phyloP scores from a whole-genome alignment of 768 basidiomycete genomes.

The Serendipita sp. region DNA sequence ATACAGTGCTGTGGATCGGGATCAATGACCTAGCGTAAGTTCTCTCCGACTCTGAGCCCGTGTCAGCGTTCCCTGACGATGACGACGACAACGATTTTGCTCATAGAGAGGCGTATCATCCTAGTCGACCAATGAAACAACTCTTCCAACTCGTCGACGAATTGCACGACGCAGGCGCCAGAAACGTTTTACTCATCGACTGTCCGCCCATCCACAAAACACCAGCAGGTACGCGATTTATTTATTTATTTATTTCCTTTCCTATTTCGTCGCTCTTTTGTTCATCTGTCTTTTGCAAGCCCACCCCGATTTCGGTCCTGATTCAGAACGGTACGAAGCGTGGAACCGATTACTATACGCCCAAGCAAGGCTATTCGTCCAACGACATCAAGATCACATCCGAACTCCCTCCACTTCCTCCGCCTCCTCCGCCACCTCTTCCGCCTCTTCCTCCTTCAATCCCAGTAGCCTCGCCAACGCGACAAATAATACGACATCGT shows the following conservation, averaged over 20 bases:
- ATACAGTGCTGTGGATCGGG: conserved; percentile 54
- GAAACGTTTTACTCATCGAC: conserved; percentile 44
- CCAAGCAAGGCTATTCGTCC: conserved; percentile 24
- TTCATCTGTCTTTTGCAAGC: not conserved
- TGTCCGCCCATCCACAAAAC: conserved; percentile 38
- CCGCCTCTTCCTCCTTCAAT: not conserved
- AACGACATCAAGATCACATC: conserved; percentile 19
- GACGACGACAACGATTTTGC: conserved; percentile 13
- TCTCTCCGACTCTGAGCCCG: too few relatives aligned
- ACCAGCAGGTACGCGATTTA: conserved; percentile 23
- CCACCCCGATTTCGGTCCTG: conserved; percentile 4
- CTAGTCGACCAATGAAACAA: conserved; percentile 14
- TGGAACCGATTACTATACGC: conserved; percentile 34
- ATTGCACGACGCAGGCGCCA: conserved; percentile 31
- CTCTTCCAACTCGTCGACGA: conserved; percentile 33
- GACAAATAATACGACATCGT: not conserved
- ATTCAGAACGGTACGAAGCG: conserved; percentile 14
- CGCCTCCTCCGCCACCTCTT: not conserved
- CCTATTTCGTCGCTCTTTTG: not conserved
- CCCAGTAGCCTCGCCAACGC: not conserved
- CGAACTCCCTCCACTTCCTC: not conserved
- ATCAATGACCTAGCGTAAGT: conserved; percentile 49
- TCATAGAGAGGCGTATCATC: not conserved
- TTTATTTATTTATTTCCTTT: not conserved
- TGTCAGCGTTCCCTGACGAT: too few relatives aligned